Conservation (phyloP, 208 protist genomes). For the Leishmania turanica region DNA sequence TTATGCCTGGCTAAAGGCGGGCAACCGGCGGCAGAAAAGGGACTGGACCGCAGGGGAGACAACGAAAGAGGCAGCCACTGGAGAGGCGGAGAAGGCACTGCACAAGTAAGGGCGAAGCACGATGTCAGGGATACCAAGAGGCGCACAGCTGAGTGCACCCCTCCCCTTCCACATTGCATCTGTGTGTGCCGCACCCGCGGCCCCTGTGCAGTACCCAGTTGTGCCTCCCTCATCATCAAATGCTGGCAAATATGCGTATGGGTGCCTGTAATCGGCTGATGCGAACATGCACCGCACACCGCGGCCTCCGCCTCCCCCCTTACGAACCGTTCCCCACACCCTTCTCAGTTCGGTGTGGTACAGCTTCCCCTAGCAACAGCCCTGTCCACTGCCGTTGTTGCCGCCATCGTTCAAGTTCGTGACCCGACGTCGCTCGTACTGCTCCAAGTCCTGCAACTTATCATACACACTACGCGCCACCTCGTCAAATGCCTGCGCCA, state of each 20-base stretch:
- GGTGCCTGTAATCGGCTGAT: not conserved
- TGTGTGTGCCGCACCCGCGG: not conserved
- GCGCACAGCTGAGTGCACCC: not conserved
- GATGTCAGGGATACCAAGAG: not conserved
- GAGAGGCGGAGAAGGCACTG: not conserved
- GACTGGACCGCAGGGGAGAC: not conserved
- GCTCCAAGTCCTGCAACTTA: conserved; percentile 31
- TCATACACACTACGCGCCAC: conserved; percentile 70
- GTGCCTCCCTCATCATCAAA: not conserved
- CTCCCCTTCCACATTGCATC: not conserved
- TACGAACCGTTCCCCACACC: not conserved
- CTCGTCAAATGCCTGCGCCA: conserved; percentile 87
- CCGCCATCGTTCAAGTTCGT: conserved; percentile 18
- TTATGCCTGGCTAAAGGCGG: not conserved
- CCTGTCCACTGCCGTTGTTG: conserved; percentile 8
- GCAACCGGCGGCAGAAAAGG: not conserved
- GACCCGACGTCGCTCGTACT: conserved; percentile 21
- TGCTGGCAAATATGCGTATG: not conserved
- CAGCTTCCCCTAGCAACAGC: conserved; percentile 20
- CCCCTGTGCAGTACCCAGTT: not conserved
- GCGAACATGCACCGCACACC: not conserved
- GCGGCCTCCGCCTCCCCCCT: not conserved
- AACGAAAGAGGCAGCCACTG: not conserved
- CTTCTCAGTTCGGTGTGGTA: not conserved
- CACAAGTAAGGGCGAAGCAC: not conserved